Base-by-base conservation (phyloP, 495 filamentous ascomycete genomes). In the Penicillium tannophilum region DNA sequence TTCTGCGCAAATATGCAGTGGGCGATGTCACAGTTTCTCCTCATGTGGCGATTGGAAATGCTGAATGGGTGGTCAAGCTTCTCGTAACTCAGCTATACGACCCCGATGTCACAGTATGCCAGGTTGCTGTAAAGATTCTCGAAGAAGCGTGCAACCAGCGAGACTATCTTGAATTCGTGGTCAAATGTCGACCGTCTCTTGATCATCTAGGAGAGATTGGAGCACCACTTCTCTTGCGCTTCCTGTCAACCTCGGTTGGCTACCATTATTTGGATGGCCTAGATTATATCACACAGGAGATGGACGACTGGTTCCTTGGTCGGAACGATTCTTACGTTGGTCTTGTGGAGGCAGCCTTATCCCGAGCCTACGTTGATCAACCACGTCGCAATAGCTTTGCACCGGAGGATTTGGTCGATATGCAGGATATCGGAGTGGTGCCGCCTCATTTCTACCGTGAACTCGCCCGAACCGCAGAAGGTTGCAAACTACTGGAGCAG, bases 221-320 rank as follows among this genome's bases (percentile, higher is more conserved):
- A 7, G 94, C 94, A 43, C 94, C 94, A 3, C 78, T 98, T 28
- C 85, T 98, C 19, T 79, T 98, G 56, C 88, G 94, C 57, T 98
- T 98, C 68, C 71, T 98, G 52, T 97, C 92, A 3, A 97, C 95
- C 0, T 95, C 91, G 0, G 90, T 97, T 33, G 94, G 94, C 6
- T 98, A 98, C 62, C 93, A 98, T 73, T 98, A 98, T 72, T 79
- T 98, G 4, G 91, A 98, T 71, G 94, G 92, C 8, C 81, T 98
- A 17, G 94, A 98, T 72, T 98, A 98, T 64, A 98, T 98, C 68
- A 94, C 91, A 42, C 92, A 94, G 63, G 95, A 98, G 68, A 98
- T 98, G 94, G 94, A 98, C 67, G 94, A 98, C 72, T 98, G 94
- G 94, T 98, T 97, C 68, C 84, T 90, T 36, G 94, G 95, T 35